Evolutionary conservation across 225 moss, liverwort and hornwort genomes (phyloP), one percentile per base, ranked within the genome.

Genomic region (Anthoceros angustus): DNA sequence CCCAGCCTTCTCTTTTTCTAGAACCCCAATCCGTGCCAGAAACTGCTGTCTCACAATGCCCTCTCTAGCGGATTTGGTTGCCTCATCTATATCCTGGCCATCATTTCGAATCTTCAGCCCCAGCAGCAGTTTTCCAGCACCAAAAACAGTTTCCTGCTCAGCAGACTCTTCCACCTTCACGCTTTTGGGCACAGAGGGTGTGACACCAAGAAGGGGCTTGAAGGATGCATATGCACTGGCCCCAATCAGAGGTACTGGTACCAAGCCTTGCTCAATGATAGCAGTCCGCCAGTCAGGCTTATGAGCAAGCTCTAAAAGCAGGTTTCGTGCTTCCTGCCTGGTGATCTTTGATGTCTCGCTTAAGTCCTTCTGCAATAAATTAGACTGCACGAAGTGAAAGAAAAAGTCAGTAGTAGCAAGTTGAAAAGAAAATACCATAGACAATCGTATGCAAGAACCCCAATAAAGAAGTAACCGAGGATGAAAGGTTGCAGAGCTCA

Each of bases 31-130:
- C 63, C 93, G 76, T 67, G 89, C 89, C 43, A 93, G 79, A 70
- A 93, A 89, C 61, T 89, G 89, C 72, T 93, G 89, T 75, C 83
- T 84, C 68, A 89, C 89, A 42, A 77, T 71, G 25, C 89, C 93
- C 72, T 93, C 87, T 55, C 86, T 87, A 3, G 80, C 74, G 5
- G 89, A 68, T 26, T 80, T 74, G 5, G 86, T 75, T 18, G 84
- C 79, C 68, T 87, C 82, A 69, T 93, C 93, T 49, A 84, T 84
- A 5, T 78, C 70, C 7, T 75, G 63, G 16, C 69, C 73, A 40
- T 74, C 69, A n/a, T 42, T 75, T 71, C 82, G 82, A 41, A 80
- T 63, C 62, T 83, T 87, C 24, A 93, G 85, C 23, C 93, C 89
- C 23, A 87, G 78, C 70, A 93, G 67, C 42, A 93, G 80, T 73